Base-by-base conservation (phyloP, 2,329 filamentous ascomycete species). In the Hypoxylon sp. region DNA sequence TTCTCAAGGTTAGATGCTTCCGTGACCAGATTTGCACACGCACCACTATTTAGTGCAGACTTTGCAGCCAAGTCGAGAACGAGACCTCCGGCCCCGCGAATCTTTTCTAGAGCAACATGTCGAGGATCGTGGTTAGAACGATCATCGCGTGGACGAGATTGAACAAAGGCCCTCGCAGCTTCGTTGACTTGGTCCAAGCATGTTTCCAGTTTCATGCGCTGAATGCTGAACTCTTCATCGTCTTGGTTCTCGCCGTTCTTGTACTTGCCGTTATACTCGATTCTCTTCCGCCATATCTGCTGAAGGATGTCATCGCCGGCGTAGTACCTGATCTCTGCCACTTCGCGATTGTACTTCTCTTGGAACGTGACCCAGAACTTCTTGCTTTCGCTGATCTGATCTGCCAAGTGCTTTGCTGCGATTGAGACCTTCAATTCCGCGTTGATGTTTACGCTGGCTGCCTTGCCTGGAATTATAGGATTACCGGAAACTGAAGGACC, bases 201-300 rank as follows among this genome's bases (percentile, higher is more conserved):
- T 14, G 68, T 61, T 25, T 73, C 68, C 23, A 77, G 41, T 50
- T 74, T 73, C 50, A 74, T 70, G 32, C 45, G 67, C 51, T 75
- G 74, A 30, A 71, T 63, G 25, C 30, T 53, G 45, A 74, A 71
- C 16, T 71, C 69, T 23, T 70, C 64, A 23, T 60, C 37, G 45
- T 71, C 61, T 56, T 68, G 48, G 5, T 53, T 59, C 14, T 71
- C 61, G 8, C 55, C 64, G 19, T 30, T 52, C 48, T 65, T 70
- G 50, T 63, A 53, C 27, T 67, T 68, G 30, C 43, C 37, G 32
- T 69, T 69, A 8, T 64, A 54, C 29, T 69, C 67, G 9, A 73
- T 65, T 55, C 68, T 76, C 53, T 70, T 65, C 16, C 62, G 63
- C 76, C 76, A 77, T 19, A 76, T 70, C n/a, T 68, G 69, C 43